Percentiles rank a stretch among this genome's conserved stretches.
Conservation (phyloP, 768 basidiomycete species). For the Boletus vinaceobasis region DNA sequence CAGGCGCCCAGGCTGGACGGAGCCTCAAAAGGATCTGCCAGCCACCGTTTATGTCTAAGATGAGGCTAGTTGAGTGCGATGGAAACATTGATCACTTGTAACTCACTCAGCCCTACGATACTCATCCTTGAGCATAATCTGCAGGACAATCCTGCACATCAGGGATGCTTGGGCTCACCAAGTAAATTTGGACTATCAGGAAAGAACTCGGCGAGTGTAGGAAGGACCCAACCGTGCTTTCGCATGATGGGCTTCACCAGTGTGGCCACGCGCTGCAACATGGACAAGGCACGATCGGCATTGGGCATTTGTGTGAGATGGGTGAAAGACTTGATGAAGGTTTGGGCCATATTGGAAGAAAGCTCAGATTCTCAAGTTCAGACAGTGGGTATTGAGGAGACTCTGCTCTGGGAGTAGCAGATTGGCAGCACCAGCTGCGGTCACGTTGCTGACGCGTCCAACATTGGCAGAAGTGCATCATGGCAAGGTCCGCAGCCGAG, state of each 20-base stretch:
- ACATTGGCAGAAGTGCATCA: neutral
- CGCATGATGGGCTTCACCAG: constrained; percentile 94
- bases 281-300: constrained; percentile 61
- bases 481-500: no score
- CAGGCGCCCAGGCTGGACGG: constrained; percentile 63
- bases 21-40: constrained; percentile 81
- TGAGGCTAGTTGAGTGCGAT: neutral
- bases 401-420: neutral
- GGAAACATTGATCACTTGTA: neutral
- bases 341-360: constrained; percentile 44
- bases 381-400: neutral
- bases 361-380: neutral
- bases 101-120: constrained; percentile 38
- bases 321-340: constrained; percentile 62
- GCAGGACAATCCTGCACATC: neutral
- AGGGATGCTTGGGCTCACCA: constrained; percentile 44
- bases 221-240: constrained; percentile 75
- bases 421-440: neutral
- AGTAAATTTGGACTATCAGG: constrained; percentile 69
- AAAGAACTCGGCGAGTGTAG: constrained; percentile 84
- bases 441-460: constrained; percentile 7
- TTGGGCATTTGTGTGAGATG: constrained; percentile 68
- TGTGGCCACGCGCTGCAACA: constrained; percentile 68
- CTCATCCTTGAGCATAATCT: constrained; percentile 6
- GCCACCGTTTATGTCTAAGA: constrained; percentile 71